A percentile compares a stretch with the other conserved stretches of the same genome.
These are phyloP conservation scores for Sporobolomyces roseus DNA, from an alignment of 768 basidiomycete species.

Conservation along the genomic window DNA sequence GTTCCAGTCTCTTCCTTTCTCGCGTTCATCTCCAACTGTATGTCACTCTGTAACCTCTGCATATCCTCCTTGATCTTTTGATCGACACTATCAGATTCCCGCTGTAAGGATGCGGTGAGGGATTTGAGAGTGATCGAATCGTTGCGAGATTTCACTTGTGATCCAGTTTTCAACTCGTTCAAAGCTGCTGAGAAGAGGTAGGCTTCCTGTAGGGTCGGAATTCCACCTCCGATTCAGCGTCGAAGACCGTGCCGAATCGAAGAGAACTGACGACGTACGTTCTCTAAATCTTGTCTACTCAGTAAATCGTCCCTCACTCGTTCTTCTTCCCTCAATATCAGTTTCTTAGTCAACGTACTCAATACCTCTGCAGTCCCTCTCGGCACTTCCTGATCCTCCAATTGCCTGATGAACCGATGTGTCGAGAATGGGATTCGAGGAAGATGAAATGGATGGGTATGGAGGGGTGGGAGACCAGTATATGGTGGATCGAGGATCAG, in stretches of 20 bases:
- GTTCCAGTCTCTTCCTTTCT: slow-evolving; percentile 83
- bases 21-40: slow-evolving; percentile 79
- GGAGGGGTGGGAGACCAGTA: slow-evolving; percentile 24
- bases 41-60: slow-evolving; percentile 78
- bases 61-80: slow-evolving; percentile 93
- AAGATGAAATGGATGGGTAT: slow-evolving; percentile 23
- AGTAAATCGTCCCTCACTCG: slow-evolving; percentile 46
- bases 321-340: slow-evolving; percentile 47
- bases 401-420: slow-evolving; percentile 50
- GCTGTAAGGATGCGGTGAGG: slow-evolving; percentile 66
- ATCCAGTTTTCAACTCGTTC: slow-evolving; percentile 80
- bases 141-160: slow-evolving; percentile 73
- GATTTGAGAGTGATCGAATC: slow-evolving; percentile 79
- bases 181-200: slow-evolving; percentile 91
- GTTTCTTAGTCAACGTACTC: slow-evolving; percentile 48
- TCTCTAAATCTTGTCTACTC: slow-evolving; percentile 52
- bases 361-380: slow-evolving; percentile 44
- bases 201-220: slow-evolving; percentile 63
- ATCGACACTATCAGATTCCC: slow-evolving; percentile 79
- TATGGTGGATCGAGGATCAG: slow-evolving; percentile 17
- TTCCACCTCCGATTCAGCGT: neutral
- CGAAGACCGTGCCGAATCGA: neutral
- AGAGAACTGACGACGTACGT: slow-evolving; percentile 42
- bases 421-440: slow-evolving; percentile 50
- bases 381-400: slow-evolving; percentile 46